These are phyloP conservation scores for Ogataea methanolica DNA, from an alignment of 805 yeast species.

Conservation along the genomic window DNA sequence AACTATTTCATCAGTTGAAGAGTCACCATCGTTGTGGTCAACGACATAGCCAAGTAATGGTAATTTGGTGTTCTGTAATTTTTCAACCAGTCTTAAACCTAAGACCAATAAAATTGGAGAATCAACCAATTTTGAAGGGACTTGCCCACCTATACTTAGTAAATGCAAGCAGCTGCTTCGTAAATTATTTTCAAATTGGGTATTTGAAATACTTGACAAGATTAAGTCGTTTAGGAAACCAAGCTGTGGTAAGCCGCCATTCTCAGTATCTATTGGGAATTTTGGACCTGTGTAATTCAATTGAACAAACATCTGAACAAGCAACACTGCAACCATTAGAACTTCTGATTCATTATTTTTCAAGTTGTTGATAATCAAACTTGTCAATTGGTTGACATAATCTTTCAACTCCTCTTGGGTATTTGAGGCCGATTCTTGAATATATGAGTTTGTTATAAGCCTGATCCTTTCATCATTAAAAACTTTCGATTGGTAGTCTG, in stretches of 20 bases:
- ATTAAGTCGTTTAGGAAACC: conserved; percentile 6
- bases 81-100: conserved; percentile 41
- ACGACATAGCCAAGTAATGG: conserved; percentile 23
- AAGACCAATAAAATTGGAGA: conserved; percentile 43
- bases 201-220: background rate
- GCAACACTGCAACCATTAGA: conserved; percentile 45
- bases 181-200: background rate
- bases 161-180: conserved; percentile 5
- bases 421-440: background rate
- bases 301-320: conserved; percentile 67
- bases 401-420: background rate
- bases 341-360: conserved; percentile 1
- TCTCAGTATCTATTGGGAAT: conserved; percentile 29
- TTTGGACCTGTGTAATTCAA: conserved; percentile 82
- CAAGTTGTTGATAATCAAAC: conserved; percentile 3
- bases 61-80: conserved; percentile 27
- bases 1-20: conserved; percentile 19
- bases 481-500: conserved; percentile 6
- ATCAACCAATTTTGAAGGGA: conserved; percentile 58
- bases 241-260: background rate
- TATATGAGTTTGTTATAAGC: conserved; percentile 1
- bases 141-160: conserved; percentile 47
- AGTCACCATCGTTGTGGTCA: conserved; percentile 4
- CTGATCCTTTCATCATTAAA: conserved; percentile 10
- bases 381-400: conserved; percentile 2